These are phyloP conservation scores for Penicillium digitatum DNA, from an alignment of 2,329 filamentous ascomycete species.

Conservation along the genomic window DNA sequence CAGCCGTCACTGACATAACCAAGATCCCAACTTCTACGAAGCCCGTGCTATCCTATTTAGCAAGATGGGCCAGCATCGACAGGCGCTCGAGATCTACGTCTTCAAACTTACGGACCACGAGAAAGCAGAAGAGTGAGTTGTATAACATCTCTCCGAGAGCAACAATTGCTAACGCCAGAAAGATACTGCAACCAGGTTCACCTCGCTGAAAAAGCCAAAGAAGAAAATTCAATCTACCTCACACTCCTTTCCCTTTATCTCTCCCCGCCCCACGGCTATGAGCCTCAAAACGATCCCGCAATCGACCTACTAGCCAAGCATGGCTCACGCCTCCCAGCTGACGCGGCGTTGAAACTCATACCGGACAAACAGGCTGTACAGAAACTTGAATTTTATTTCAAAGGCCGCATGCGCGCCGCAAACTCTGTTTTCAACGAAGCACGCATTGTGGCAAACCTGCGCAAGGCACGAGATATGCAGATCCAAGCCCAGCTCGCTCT, in stretches of 20 bases:
- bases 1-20: conserved; percentile 2
- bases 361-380: conserved; percentile 73
- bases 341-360: conserved; percentile 79
- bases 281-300: conserved; percentile 71
- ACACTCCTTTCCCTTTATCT: conserved; percentile 87
- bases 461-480: conserved; percentile 73
- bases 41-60: conserved; percentile 84
- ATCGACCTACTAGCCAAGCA: conserved; percentile 86
- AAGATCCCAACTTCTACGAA: conserved; percentile 83
- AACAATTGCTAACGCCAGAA: conserved; percentile 13
- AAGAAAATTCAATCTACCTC: conserved; percentile 79
- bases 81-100: conserved; percentile 95
- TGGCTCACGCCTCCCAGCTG: conserved; percentile 82
- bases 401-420: conserved; percentile 79
- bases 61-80: conserved; percentile 92
- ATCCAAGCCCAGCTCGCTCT: conserved; percentile 70
- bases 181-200: conserved; percentile 89
- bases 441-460: conserved; percentile 69
- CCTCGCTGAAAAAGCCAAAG: conserved; percentile 55
- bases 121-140: conserved; percentile 84
- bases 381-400: conserved; percentile 85
- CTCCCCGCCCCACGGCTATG: conserved; percentile 68
- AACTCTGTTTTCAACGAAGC: conserved; percentile 78
- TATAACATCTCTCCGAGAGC: not conserved
- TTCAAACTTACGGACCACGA: conserved; percentile 83